Percentiles rank a stretch among this genome's conserved stretches.
These are phyloP conservation scores for Ampelomyces quisqualis DNA, from an alignment of 2,329 filamentous ascomycete species.

Conservation along the genomic window DNA sequence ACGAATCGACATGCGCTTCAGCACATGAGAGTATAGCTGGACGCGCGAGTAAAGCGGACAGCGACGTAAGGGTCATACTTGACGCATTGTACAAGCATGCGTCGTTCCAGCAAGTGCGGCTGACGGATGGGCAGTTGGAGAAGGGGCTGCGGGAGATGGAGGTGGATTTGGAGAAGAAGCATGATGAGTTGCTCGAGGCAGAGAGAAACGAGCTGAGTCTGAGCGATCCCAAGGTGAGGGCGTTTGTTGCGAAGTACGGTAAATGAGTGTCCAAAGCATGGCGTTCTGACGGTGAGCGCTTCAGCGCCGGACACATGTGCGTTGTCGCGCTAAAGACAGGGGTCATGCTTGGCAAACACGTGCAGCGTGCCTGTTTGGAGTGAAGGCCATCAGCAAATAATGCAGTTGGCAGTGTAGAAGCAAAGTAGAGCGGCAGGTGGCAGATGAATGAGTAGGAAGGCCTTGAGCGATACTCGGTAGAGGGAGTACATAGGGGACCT, in stretches of 20 bases:
- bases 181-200: slow-evolving; percentile 42
- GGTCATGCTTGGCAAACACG: slow-evolving; percentile 22
- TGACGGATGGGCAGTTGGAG: slow-evolving; percentile 31
- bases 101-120: slow-evolving; percentile 29
- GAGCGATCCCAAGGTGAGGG: slow-evolving; percentile 32
- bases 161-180: slow-evolving; percentile 39
- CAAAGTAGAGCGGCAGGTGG: neutral
- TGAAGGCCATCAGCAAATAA: neutral
- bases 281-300: slow-evolving; percentile 8
- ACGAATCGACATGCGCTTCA: slow-evolving; percentile 31
- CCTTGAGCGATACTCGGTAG: too few relatives aligned
- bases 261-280: slow-evolving; percentile 10
- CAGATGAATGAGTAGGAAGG: neutral
- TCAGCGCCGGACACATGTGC: too few relatives aligned
- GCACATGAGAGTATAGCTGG: slow-evolving; percentile 40
- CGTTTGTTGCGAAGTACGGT: slow-evolving; percentile 38
- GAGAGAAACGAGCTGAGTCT: slow-evolving; percentile 37
- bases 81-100: slow-evolving; percentile 44
- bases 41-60: slow-evolving; percentile 41
- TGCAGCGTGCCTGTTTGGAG: neutral
- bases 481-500: too few relatives aligned
- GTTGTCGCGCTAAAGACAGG: slow-evolving; percentile 18
- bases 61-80: slow-evolving; percentile 41
- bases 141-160: slow-evolving; percentile 41
- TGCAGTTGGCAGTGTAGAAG: neutral